Conservation (phyloP, 345 rosid species). For the Cardiospermum halicacabum region DNA sequence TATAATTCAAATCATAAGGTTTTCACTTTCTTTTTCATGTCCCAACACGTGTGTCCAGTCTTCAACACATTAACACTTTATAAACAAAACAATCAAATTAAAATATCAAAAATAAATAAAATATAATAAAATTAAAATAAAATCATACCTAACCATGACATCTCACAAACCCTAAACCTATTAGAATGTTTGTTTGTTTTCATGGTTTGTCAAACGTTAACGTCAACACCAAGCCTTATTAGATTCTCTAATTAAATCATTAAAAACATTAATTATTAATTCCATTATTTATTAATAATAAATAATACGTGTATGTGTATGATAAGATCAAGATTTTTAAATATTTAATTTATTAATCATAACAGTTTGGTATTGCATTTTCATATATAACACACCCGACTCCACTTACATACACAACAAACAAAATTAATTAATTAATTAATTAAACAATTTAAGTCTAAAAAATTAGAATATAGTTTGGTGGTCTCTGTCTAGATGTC, state of each 20-base stretch:
- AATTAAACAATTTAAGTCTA: no score
- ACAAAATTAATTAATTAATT: slow-evolving; percentile 7
- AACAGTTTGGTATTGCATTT: slow-evolving; percentile 16
- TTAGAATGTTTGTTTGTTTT: background rate
- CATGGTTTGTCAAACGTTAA: background rate
- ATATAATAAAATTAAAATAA: no score
- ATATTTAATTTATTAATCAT: slow-evolving; percentile 9
- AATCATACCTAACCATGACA: background rate
- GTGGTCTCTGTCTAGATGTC: slow-evolving; percentile 20
- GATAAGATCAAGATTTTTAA: slow-evolving; percentile 8
- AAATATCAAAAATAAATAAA: no score
- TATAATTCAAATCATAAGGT: slow-evolving; percentile 4
- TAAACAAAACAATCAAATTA: no score
- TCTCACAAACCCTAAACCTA: no score
- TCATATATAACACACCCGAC: slow-evolving; percentile 23
- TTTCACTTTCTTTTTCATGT: slow-evolving; percentile 1
- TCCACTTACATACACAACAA: slow-evolving; percentile 9
- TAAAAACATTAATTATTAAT: background rate
- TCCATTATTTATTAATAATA: background rate
- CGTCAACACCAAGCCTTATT: background rate
- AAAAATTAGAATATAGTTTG: slow-evolving; percentile 18
- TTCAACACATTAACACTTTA: background rate
- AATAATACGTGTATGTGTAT: no score
- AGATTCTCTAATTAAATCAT: background rate
- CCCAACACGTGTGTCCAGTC: slow-evolving; percentile 12